Percentiles rank a stretch among this genome's conserved stretches.
Conservation (phyloP, 768 basidiomycete genomes). For the Podaxis mareebaensis region DNA sequence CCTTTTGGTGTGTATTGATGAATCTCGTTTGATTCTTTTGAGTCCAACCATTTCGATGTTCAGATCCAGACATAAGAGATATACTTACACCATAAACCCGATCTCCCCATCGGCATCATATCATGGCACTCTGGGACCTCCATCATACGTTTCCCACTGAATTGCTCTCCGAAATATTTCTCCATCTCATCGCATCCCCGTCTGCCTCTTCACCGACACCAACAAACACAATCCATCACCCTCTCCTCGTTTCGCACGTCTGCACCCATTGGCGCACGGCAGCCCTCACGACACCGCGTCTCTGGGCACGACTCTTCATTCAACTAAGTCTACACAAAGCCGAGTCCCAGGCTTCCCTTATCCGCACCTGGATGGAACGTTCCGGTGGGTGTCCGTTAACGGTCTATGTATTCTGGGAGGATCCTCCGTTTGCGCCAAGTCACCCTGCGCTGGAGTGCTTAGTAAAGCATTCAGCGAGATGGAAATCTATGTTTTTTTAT, state of each 20-base stretch:
- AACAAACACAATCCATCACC: constrained; percentile 36
- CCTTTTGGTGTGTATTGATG: background rate
- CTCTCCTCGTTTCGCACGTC: constrained; percentile 39
- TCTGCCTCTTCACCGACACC: constrained; percentile 29
- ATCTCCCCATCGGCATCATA: background rate
- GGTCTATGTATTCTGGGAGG: constrained; percentile 35
- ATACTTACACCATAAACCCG: background rate
- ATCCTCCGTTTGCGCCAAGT: constrained; percentile 26
- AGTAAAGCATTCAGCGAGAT: constrained; percentile 30
- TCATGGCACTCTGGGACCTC: constrained; percentile 13
- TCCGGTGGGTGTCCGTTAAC: constrained; percentile 34
- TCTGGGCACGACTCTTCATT: constrained; percentile 42
- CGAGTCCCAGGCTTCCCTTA: constrained; percentile 23
- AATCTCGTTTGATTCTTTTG: background rate
- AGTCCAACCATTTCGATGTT: background rate
- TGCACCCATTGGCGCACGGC: constrained; percentile 42
- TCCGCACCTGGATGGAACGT: constrained; percentile 33
- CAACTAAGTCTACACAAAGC: constrained; percentile 25
- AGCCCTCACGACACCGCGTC: constrained; percentile 37
- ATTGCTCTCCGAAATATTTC: constrained; percentile 42
- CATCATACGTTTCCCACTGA: constrained; percentile 33
- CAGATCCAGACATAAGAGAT: background rate
- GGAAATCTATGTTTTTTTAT: constrained; percentile 36
- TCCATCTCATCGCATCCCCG: constrained; percentile 32
- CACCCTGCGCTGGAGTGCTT: constrained; percentile 34